Conservation (phyloP, 768 basidiomycete genomes). For the Russula compacta region DNA sequence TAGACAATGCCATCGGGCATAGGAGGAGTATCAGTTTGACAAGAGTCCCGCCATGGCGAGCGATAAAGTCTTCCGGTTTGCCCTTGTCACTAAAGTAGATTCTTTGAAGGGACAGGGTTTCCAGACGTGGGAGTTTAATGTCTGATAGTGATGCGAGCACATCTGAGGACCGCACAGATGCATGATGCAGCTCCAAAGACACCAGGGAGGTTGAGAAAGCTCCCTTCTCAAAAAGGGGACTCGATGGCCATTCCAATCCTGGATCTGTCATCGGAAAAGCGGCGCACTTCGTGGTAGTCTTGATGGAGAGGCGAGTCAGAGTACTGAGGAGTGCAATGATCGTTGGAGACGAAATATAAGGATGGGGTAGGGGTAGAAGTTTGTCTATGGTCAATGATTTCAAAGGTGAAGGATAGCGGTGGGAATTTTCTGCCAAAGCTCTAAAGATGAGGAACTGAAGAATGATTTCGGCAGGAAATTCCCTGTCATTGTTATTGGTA, state of each 20-base stretch:
- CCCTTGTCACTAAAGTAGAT: not conserved
- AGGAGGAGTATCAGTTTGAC: not conserved
- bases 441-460: constrained; percentile 10
- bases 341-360: not conserved
- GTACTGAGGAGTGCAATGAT: not conserved
- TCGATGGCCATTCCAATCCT: not conserved
- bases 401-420: not conserved
- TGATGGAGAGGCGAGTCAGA: not conserved
- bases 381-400: not conserved
- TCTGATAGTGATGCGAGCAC: not conserved
- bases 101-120: constrained; percentile 2
- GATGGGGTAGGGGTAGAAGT: not conserved
- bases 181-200: constrained; percentile 2
- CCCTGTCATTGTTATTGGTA: too few species aligned
- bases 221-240: not conserved
- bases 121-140: not conserved
- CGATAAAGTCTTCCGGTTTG: not conserved
- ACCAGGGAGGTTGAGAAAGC: constrained; percentile 2
- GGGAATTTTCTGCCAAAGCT: not conserved
- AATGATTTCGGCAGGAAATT: not conserved
- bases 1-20: constrained; percentile 4
- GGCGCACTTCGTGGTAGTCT: not conserved
- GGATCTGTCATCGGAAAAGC: not conserved
- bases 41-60: constrained; percentile 4
- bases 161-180: not conserved